phyloP scores from a whole-genome alignment of 1,284 basidiomycete genomes.

The Sphagnurus paluster region DNA sequence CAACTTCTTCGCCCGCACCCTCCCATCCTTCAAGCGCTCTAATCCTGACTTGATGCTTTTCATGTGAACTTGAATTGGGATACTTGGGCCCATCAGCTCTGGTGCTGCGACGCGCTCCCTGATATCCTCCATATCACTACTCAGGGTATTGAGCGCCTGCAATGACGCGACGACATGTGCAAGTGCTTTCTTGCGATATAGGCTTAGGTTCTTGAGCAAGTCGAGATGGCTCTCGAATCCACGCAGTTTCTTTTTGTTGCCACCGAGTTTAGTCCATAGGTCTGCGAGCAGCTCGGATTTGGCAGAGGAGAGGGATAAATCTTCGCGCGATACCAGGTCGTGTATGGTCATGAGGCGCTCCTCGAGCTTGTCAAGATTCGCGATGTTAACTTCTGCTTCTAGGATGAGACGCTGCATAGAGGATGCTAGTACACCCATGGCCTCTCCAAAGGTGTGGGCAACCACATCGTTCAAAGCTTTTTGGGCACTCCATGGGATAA shows the following conservation, averaged over 20 bases:
- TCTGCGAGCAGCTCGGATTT: slow-evolving; percentile 56
- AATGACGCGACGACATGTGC: slow-evolving; percentile 63
- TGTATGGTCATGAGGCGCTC: slow-evolving; percentile 55
- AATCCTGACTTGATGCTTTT: slow-evolving; percentile 64
- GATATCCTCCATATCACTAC: slow-evolving; percentile 72
- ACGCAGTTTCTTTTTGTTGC: slow-evolving; percentile 48
- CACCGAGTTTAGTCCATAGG: slow-evolving; percentile 68
- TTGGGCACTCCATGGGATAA: slow-evolving; percentile 45
- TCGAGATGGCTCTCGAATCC: slow-evolving; percentile 49
- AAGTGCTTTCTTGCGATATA: slow-evolving; percentile 58
- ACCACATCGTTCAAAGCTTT: slow-evolving; percentile 44
- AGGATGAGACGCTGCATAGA: slow-evolving; percentile 57
- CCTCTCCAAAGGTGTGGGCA: slow-evolving; percentile 51
- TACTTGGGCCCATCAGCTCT: slow-evolving; percentile 50
- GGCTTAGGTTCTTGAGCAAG: slow-evolving; percentile 53
- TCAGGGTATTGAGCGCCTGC: slow-evolving; percentile 59
- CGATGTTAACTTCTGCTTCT: slow-evolving; percentile 57
- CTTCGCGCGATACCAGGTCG: slow-evolving; percentile 58
- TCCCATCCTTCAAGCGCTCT: slow-evolving; percentile 60
- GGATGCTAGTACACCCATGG: slow-evolving; percentile 57
- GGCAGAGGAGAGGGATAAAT: slow-evolving; percentile 41
- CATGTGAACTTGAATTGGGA: slow-evolving; percentile 73
- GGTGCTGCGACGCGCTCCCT: slow-evolving; percentile 67
- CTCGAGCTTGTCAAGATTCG: slow-evolving; percentile 60
- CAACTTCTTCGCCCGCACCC: slow-evolving; percentile 40